Percentiles rank a stretch among this genome's conserved stretches.
These are phyloP conservation scores for Pythium plurisporium DNA, from an alignment of 352 stramenopile genomes.

Conservation along the genomic window DNA sequence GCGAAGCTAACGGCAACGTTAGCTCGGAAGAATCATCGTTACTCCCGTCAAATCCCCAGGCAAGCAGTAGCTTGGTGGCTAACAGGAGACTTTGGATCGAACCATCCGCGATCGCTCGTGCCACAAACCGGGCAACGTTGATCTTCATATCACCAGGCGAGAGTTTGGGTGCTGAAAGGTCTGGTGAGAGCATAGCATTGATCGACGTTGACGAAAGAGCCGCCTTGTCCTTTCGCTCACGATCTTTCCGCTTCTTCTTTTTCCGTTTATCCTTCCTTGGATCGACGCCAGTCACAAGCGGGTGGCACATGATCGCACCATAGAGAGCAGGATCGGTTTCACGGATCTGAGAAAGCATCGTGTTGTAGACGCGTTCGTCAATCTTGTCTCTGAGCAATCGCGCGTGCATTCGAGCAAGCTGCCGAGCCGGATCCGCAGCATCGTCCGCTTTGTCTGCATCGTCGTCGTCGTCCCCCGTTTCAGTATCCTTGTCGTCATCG, in stretches of 20 bases:
- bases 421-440: conserved; percentile 37
- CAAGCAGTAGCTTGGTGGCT: conserved; percentile 62
- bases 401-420: conserved; percentile 42
- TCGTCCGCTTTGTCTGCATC: conserved; percentile 40
- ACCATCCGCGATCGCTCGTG: conserved; percentile 66
- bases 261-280: conserved; percentile 79
- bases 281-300: conserved; percentile 72
- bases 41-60: conserved; percentile 33
- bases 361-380: conserved; percentile 73
- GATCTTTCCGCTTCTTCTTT: conserved; percentile 83
- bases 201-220: conserved; percentile 25
- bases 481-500: conserved; percentile 57
- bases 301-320: conserved; percentile 79
- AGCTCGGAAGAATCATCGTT: conserved; percentile 19
- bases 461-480: conserved; percentile 56
- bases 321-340: conserved; percentile 80
- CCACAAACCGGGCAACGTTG: conserved; percentile 75
- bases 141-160: conserved; percentile 44
- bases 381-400: conserved; percentile 63
- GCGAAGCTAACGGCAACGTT: conserved; percentile 49
- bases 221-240: conserved; percentile 67
- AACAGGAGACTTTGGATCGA: conserved; percentile 74
- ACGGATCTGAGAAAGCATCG: conserved; percentile 71
- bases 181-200: conserved; percentile 62
- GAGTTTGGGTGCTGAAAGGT: conserved; percentile 59